Conservation (phyloP, 768 basidiomycete genomes). For the Pleurotus djamor region DNA sequence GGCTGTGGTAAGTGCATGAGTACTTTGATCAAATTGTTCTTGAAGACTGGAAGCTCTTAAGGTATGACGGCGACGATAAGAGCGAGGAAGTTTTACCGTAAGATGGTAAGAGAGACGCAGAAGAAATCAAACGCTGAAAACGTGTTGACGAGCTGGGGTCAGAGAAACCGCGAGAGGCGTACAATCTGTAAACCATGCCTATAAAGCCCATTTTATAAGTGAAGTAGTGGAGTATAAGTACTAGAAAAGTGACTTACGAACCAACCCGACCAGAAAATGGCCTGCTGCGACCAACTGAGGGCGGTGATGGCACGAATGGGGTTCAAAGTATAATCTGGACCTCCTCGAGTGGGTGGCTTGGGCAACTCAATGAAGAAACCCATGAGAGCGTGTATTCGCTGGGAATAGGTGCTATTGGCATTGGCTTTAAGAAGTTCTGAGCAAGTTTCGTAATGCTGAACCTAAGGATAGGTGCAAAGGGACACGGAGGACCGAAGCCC, state of each 20-base stretch:
- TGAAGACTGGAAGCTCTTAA: slow-evolving; percentile 2
- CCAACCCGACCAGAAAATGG: slow-evolving; percentile 43
- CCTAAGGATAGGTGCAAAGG: neutral
- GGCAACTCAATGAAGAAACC: neutral
- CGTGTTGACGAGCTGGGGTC: neutral
- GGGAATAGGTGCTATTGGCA: no score
- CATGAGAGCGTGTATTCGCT: slow-evolving; percentile 2
- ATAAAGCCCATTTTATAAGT: neutral
- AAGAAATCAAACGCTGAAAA: slow-evolving; percentile 63
- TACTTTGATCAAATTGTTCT: slow-evolving; percentile 6
- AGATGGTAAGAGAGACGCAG: slow-evolving; percentile 43
- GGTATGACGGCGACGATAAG: neutral
- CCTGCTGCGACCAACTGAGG: slow-evolving; percentile 35
- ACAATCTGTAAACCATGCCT: slow-evolving; percentile 12
- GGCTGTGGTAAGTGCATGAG: slow-evolving; percentile 36
- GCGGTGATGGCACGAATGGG: slow-evolving; percentile 9
- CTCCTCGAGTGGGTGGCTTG: neutral
- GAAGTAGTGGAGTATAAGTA: neutral
- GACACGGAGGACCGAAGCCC: no score
- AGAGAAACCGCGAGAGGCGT: neutral
- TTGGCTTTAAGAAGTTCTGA: no score
- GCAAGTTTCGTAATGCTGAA: neutral
- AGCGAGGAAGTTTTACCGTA: slow-evolving; percentile 1
- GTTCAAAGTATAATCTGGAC: neutral
- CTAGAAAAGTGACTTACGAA: slow-evolving; percentile 8